phyloP scores from a whole-genome alignment of 1,284 basidiomycete species.

The Pseudozyma pruni region DNA sequence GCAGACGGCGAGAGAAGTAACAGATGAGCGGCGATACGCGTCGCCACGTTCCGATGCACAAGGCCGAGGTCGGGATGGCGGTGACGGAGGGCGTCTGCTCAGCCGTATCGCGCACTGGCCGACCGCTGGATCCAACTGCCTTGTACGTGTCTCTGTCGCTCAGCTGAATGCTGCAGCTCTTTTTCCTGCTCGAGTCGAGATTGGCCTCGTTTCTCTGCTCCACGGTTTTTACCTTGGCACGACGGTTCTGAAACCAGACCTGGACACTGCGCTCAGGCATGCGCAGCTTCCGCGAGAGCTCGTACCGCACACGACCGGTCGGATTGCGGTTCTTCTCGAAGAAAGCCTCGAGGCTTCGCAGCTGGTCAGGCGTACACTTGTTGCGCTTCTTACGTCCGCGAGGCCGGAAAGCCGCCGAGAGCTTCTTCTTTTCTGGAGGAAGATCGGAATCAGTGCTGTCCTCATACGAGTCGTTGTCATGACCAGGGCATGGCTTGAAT shows the following conservation, averaged over 20 bases:
- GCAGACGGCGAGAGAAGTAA: slow-evolving; percentile 55
- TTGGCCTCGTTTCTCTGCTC: slow-evolving; percentile 35
- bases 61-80: slow-evolving; percentile 47
- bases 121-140: background rate
- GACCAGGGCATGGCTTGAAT: slow-evolving; percentile 18
- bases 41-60: slow-evolving; percentile 58
- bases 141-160: slow-evolving; percentile 21
- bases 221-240: slow-evolving; percentile 52
- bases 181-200: slow-evolving; percentile 19
- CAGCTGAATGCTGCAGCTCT: slow-evolving; percentile 26
- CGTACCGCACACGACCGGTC: slow-evolving; percentile 45
- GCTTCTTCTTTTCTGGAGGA: slow-evolving; percentile 43
- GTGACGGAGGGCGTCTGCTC: slow-evolving; percentile 36
- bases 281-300: slow-evolving; percentile 46
- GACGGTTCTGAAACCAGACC: slow-evolving; percentile 59
- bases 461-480: slow-evolving; percentile 43
- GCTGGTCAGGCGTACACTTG: slow-evolving; percentile 58
- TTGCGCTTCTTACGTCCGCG: slow-evolving; percentile 55
- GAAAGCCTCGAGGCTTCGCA: slow-evolving; percentile 51
- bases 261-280: slow-evolving; percentile 62
- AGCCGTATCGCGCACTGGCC: background rate
- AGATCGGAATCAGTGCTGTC: slow-evolving; percentile 47
- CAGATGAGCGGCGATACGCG: slow-evolving; percentile 58
- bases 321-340: slow-evolving; percentile 60
- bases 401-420: slow-evolving; percentile 41